Base-by-base conservation (phyloP, 148 eudicot genomes). In the Amaranthus hypochondriacus region DNA sequence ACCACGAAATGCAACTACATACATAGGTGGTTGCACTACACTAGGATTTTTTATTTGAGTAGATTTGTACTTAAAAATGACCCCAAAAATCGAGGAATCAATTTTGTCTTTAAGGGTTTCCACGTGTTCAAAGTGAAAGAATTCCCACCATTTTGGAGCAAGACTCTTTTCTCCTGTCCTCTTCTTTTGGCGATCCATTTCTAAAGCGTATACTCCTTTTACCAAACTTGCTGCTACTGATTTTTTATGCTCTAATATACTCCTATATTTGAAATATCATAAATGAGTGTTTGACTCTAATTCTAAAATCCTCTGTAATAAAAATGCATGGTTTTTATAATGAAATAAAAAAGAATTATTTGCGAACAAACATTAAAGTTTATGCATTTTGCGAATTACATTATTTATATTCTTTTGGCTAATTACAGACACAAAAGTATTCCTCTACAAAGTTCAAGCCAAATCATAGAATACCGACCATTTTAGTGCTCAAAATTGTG, bases 101-200 rank as follows among this genome's bases (percentile, higher is more conserved):
- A 71, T 78, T 15, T 84, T 71, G 47, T 90, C 92, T 2, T 78
- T 80, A 12, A 88, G 79, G 28, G 54, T 59, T 21, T 75, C 74
- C 52, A 76, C 28, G 56, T 82, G 9, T 48, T 78, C 73, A 62
- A 85, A 90, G 60, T 84, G 80, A 74, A 89, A 89, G 56, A 62
- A 82, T 4, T 82, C 81, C 96, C 96, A 90, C 97, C 97, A 92
- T 0, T 75, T 77, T 49, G 89, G 86, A n/a, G 96, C 97, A 11
- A 87, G 79, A 15, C 90, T 83, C 46, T 78, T 83, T 39, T 59
- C 70, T 12, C 82, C 87, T 13, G 76, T 73, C 6, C 96, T 84
- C 0, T 83, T 78, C 21, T 79, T 61, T 63, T 84, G 86, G 47
- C 90, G 80, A 51, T 92, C 97, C 60, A 86, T 75, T 75, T 92